Conservation (phyloP, 2,329 filamentous ascomycete genomes). For the Tolypocladium sp. region DNA sequence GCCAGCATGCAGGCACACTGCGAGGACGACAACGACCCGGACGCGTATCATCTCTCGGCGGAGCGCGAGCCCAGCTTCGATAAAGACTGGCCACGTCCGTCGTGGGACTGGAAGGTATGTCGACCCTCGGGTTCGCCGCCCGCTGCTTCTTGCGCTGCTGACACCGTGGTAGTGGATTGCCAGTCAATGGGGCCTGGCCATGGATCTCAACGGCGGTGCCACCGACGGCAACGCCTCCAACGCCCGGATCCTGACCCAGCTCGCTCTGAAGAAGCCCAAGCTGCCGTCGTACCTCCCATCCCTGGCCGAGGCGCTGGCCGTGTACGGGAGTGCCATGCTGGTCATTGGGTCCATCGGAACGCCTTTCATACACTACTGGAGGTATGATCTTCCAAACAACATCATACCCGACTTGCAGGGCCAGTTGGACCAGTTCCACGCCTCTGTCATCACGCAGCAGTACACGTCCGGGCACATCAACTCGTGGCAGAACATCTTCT, state of each 20-base stretch:
- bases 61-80: slow-evolving; percentile 8
- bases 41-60: slow-evolving; percentile 44
- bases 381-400: slow-evolving; percentile 21
- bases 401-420: slow-evolving; percentile 31
- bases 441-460: slow-evolving; percentile 52
- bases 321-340: slow-evolving; percentile 58
- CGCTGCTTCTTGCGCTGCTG: neutral
- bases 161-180: slow-evolving; percentile 31
- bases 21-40: slow-evolving; percentile 40
- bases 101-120: slow-evolving; percentile 39
- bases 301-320: slow-evolving; percentile 64
- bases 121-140: rapidly evolving
- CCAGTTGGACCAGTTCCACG: slow-evolving; percentile 50
- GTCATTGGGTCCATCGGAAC: slow-evolving; percentile 49
- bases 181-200: slow-evolving; percentile 41
- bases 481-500: slow-evolving; percentile 57
- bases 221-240: slow-evolving; percentile 49
- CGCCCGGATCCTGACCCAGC: slow-evolving; percentile 44
- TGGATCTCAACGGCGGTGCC: slow-evolving; percentile 48
- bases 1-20: slow-evolving; percentile 53
- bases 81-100: slow-evolving; percentile 19
- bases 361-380: slow-evolving; percentile 52
- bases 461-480: slow-evolving; percentile 59
- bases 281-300: slow-evolving; percentile 51
- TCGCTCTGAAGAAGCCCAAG: slow-evolving; percentile 29